Conservation (phyloP, 345 rosid species). For the Geranium brycei region DNA sequence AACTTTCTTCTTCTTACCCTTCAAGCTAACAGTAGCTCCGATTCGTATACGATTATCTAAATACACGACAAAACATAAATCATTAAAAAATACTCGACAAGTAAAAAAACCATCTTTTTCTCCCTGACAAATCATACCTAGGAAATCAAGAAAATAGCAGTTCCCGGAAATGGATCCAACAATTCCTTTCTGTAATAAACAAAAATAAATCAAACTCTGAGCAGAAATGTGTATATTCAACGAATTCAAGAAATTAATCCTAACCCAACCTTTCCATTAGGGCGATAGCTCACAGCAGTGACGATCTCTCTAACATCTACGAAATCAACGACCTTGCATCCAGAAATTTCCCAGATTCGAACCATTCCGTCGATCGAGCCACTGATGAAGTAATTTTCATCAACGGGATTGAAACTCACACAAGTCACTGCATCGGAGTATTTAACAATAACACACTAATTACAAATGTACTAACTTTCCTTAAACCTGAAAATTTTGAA, state of each 20-base stretch:
- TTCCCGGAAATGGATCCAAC: conserved; percentile 63
- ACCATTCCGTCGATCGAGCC: conserved; percentile 63
- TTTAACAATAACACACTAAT: too few relatives aligned
- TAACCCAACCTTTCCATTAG: conserved; percentile 47
- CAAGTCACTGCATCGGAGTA: conserved; percentile 35
- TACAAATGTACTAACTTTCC: too few relatives aligned
- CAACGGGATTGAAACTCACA: conserved; percentile 49
- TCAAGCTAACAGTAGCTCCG: conserved; percentile 38
- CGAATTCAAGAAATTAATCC: too few relatives aligned
- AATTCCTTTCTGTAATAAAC: conserved; percentile 37
- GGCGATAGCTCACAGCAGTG: conserved; percentile 52
- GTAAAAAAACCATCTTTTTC: conserved; percentile 1
- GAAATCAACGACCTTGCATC: conserved; percentile 47
- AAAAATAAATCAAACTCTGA: neutral
- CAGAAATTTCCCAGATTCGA: conserved; percentile 58
- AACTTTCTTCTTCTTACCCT: conserved; percentile 52
- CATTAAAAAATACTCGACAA: neutral
- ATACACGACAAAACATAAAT: conserved; percentile 5
- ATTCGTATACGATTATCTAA: conserved; percentile 42
- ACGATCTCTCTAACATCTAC: conserved; percentile 53
- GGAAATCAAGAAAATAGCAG: conserved; percentile 42
- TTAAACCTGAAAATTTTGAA: too few relatives aligned
- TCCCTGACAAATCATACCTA: conserved; percentile 28
- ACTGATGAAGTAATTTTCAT: conserved; percentile 49
- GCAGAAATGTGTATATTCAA: neutral